Base-by-base conservation (phyloP, 108 stramenopile species). In the Nitzschia putrida region DNA sequence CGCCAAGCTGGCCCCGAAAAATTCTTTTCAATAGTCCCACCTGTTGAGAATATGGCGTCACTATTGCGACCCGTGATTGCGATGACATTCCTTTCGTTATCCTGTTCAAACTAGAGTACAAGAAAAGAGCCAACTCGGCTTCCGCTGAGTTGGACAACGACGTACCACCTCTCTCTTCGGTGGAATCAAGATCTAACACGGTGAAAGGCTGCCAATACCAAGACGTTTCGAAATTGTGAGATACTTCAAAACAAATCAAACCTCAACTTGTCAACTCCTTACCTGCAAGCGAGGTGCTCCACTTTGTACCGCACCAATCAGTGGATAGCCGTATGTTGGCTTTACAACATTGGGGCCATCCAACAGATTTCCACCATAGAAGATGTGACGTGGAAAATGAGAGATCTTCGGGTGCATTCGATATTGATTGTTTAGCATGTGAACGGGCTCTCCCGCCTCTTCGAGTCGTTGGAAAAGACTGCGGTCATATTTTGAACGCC, bases 381-480 rank as follows among this genome's bases (percentile, higher is more conserved):
- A 96, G 13, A 93, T 87, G 18, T 74, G 78, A 22, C 95, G 84
- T 0, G 95, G 94, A 73, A 96, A 98, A 59, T 88, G 82, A 11
- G 91, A 86, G 20, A 98, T 96, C 13, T 67, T 50, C 14, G 95
- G 94, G 63, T 96, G 93, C 95, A 96, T 96, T 70, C 98, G 85
- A 81, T 98, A 98, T 82, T 99, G 99, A 23, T 91, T 92, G 72
- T 99, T 86, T 43, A 99, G 81, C 84, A 99, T 76, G 58, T 95
- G 90, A 3, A 96, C 91, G 11, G 87, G 78, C 73, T 97, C 88
- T 0, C 97, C 95, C 16, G 92, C 89, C 51, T 91, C 96, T 72
- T 96, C 97, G 45, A 99, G 73, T 8, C 99, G 82, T 66, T 98
- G 95, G 65, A 99, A 99, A 3, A 99, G 86, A 60, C 90, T 93